Evolutionary conservation across 352 stramenopile species (phyloP), one percentile per base, ranked within the genome.

Genomic region (Phytophthora pseudosyringae): DNA sequence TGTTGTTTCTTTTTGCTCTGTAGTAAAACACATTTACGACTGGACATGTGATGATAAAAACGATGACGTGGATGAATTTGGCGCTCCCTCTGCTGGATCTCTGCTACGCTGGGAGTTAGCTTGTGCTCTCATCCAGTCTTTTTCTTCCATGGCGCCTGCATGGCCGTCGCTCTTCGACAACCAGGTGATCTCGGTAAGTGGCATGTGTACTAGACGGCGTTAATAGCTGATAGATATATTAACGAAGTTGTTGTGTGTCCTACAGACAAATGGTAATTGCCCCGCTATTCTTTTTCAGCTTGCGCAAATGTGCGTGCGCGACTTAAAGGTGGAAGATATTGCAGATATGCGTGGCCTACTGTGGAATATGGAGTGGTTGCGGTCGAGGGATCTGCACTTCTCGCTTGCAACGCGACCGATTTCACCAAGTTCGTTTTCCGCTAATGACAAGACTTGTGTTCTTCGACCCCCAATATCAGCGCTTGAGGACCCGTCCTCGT

Each of bases 91-190:
- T 51, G 12, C 60, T 18, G 35, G 16, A 55, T 63, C 50, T 44
- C 36, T 81, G 36, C 46, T 83, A 21, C 68, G 67, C 35, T 79
- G 75, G 54, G 83, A 92, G 31, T 50, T 93, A 43, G 69, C 74
- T 15, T 81, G 74, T 13, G 63, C 70, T n/a, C 74, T 86, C 32
- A 76, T 93, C 36, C 73, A 78, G 25, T 76, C 84, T 12, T 86
- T 90, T 52, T 73, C 76, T 16, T 72, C 48, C 4, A 78, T 88
- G 43, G 67, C 78, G 26, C 64, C 75, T 2, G 38, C 47, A 3
- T 85, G 86, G 64, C 67, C 76, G 18, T 81, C 82, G 5, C 55
- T 93, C 13, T 79, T 91, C 25, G 77, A 90, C 50, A 90, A 88
- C 45, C 76, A 88, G 62, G 64, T 82, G 40, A 80, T 86, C 18